Percentiles rank a stretch among this genome's conserved stretches.
Conservation (phyloP, 106 monocot genomes). For the Dendrobium chrysotoxum region DNA sequence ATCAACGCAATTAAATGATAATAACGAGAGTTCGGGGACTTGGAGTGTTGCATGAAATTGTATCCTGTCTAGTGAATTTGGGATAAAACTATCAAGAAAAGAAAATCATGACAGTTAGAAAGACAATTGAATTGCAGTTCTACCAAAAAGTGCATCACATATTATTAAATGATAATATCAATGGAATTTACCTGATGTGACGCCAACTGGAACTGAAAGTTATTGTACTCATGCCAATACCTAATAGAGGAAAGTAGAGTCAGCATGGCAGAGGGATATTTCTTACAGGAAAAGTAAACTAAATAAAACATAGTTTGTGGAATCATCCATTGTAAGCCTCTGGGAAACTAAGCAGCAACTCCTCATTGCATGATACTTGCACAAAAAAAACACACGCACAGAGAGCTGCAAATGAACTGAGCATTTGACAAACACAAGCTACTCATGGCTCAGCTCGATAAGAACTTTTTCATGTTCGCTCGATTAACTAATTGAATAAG, state of each 20-base stretch:
- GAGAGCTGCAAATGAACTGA: too few relatives aligned
- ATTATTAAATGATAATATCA: not conserved
- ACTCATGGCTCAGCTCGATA: too few relatives aligned
- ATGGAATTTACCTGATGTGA: slow-evolving; percentile 65
- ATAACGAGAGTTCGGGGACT: not conserved
- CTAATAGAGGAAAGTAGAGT: slow-evolving; percentile 23
- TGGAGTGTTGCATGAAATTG: not conserved
- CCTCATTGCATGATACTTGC: too few relatives aligned
- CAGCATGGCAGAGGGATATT: not conserved
- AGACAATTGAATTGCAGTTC: not conserved
- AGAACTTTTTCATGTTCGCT: too few relatives aligned
- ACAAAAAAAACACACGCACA: not conserved
- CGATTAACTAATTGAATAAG: too few relatives aligned
- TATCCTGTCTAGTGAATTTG: not conserved
- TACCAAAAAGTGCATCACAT: not conserved
- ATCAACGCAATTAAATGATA: not conserved
- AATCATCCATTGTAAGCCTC: not conserved
- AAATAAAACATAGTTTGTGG: not conserved
- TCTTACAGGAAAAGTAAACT: not conserved
- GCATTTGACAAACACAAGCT: too few relatives aligned
- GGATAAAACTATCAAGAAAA: slow-evolving; percentile 1
- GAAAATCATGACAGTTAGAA: not conserved
- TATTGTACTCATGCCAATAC: slow-evolving; percentile 96
- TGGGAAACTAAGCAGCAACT: not conserved
- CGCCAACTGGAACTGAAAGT: slow-evolving; percentile 81